A percentile compares a stretch with the other conserved stretches of the same genome.
These are phyloP conservation scores for Pyropia yezoensis DNA, from an alignment of 23 red algal genomes.

Conservation along the genomic window DNA sequence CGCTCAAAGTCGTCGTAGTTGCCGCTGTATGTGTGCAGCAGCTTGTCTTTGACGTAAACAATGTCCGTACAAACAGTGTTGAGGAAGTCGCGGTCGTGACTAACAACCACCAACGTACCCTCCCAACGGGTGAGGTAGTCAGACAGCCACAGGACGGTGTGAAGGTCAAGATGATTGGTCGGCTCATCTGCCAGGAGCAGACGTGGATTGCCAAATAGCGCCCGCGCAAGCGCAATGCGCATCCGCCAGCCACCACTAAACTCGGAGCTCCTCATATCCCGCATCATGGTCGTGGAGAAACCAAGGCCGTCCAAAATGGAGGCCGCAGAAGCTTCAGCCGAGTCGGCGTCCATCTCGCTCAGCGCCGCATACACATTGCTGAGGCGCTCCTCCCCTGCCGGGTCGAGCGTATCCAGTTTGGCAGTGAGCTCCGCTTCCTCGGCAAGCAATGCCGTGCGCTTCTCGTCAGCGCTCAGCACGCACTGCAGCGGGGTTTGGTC, in stretches of 20 bases:
- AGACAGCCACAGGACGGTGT: slow-evolving; percentile 80
- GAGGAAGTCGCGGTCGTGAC: slow-evolving; percentile 92
- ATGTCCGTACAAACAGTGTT: slow-evolving; percentile 85
- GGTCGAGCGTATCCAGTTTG: slow-evolving; percentile 20
- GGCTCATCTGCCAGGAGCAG: slow-evolving; percentile 89
- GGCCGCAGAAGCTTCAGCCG: slow-evolving; percentile 71
- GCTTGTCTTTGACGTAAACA: slow-evolving; percentile 82
- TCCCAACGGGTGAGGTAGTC: slow-evolving; percentile 75
- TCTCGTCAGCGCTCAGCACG: slow-evolving; percentile 69
- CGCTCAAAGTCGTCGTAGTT: slow-evolving; percentile 95
- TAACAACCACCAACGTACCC: slow-evolving; percentile 74
- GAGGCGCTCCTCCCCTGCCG: slow-evolving; percentile 40
- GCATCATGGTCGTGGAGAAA: slow-evolving; percentile 58
- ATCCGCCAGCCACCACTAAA: slow-evolving; percentile 99
- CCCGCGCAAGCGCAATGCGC: slow-evolving; percentile 77
- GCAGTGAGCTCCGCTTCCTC: slow-evolving; percentile 57
- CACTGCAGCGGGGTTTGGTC: slow-evolving; percentile 64
- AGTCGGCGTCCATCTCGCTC: slow-evolving; percentile 64
- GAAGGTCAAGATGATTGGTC: slow-evolving; percentile 84
- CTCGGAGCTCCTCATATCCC: slow-evolving; percentile 29
- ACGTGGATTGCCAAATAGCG: slow-evolving; percentile 78
- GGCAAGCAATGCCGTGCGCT: slow-evolving; percentile 49
- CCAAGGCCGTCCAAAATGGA: slow-evolving; percentile 82
- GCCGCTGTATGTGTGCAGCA: slow-evolving; percentile 72
- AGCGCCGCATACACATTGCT: slow-evolving; percentile 68